A percentile compares a stretch with the other conserved stretches of the same genome.
Conservation (phyloP, 148 eudicot species). For the Rhododendron williamsianum region DNA sequence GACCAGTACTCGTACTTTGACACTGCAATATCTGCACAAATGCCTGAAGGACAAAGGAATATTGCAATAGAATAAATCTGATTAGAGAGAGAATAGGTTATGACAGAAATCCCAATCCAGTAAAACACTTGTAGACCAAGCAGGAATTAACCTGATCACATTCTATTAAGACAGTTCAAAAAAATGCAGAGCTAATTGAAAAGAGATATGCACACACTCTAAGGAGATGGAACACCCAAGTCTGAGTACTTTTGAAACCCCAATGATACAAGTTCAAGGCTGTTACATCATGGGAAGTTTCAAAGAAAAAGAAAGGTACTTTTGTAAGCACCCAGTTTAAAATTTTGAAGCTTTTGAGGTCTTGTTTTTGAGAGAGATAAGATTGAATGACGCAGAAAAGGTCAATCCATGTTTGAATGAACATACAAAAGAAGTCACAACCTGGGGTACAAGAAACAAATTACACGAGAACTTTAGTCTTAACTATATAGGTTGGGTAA, state of each 20-base stretch:
- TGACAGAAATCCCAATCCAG: conserved; percentile 1
- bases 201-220: not conserved
- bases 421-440: not conserved
- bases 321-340: not conserved
- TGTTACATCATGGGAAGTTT: not conserved
- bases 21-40: conserved; percentile 86
- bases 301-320: not conserved
- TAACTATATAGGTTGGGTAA: not conserved
- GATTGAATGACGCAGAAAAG: not conserved
- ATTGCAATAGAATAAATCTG: not conserved
- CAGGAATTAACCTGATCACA: not conserved
- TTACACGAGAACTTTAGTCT: not conserved
- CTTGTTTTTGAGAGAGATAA: not conserved
- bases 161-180: not conserved
- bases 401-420: not conserved
- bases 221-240: not conserved
- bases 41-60: conserved; percentile 39
- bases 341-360: conserved; percentile 1
- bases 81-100: not conserved
- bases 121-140: not conserved
- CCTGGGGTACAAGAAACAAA: not conserved
- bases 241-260: not conserved
- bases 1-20: conserved; percentile 93
- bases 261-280: not conserved
- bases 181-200: not conserved